A percentile compares a stretch with the other conserved stretches of the same genome.
phyloP scores from a whole-genome alignment of 169 alveolate species.

The Cryptosporidium ubiquitum region DNA sequence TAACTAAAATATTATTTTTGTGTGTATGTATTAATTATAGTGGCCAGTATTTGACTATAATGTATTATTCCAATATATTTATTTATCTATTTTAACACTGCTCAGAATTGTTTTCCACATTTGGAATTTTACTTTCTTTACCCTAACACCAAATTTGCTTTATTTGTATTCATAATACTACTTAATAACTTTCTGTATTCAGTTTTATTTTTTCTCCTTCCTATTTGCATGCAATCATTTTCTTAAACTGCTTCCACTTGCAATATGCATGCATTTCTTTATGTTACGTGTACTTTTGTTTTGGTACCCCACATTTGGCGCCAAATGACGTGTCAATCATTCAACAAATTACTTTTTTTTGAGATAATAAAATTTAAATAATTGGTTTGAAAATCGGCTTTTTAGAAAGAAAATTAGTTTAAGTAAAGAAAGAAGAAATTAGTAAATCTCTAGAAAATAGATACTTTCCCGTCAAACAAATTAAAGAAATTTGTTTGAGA shows the following conservation, averaged over 20 bases:
- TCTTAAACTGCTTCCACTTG: neutral
- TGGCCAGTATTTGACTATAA: too few relatives aligned
- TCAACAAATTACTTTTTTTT: conserved; percentile 2
- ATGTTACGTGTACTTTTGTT: neutral
- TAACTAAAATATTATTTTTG: neutral
- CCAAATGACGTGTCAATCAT: conserved; percentile 20
- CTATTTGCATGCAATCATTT: neutral
- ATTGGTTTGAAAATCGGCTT: neutral
- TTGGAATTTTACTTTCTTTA: too few relatives aligned
- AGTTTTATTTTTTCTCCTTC: neutral
- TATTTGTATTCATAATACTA: too few relatives aligned
- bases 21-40: neutral
- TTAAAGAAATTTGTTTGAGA: too few relatives aligned
- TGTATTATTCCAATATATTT: neutral
- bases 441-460: too few relatives aligned
- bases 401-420: neutral
- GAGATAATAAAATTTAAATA: neutral
- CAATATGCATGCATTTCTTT: neutral
- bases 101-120: too few relatives aligned
- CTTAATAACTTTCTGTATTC: neutral
- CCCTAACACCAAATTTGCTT: neutral
- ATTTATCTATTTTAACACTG: neutral
- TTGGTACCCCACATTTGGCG: conserved; percentile 43
- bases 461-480: neutral
- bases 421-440: neutral